These are phyloP conservation scores for Aphanocladium album DNA, from an alignment of 2,329 filamentous ascomycete species.

Conservation along the genomic window DNA sequence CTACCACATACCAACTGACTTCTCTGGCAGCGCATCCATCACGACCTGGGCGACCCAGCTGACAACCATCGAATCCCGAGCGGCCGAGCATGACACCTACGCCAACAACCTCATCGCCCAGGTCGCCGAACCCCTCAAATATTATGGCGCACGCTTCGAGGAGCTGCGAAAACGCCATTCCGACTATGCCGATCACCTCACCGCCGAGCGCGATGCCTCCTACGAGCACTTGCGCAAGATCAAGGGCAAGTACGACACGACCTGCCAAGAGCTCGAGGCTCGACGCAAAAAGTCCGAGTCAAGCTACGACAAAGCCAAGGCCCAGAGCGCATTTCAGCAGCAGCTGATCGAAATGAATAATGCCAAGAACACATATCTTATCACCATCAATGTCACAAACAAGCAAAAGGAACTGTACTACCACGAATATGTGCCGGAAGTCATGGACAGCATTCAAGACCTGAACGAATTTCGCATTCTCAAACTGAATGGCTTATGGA, in stretches of 20 bases:
- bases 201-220: conserved; percentile 79
- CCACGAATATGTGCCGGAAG: conserved; percentile 89
- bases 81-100: conserved; percentile 83
- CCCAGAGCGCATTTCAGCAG: conserved; percentile 85
- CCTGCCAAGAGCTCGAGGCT: conserved; percentile 91
- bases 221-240: conserved; percentile 84
- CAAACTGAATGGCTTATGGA: conserved; percentile 84
- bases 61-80: conserved; percentile 80
- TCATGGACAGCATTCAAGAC: conserved; percentile 90
- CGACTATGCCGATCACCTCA: conserved; percentile 83
- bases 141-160: conserved; percentile 70
- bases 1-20: background rate
- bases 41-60: conserved; percentile 97
- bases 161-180: conserved; percentile 87
- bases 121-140: conserved; percentile 82
- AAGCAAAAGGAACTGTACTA: conserved; percentile 98
- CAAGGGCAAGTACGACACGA: conserved; percentile 88
- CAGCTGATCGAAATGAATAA: conserved; percentile 96
- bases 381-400: conserved; percentile 93
- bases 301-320: conserved; percentile 90
- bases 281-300: conserved; percentile 92
- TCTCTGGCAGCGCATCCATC: conserved; percentile 66
- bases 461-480: conserved; percentile 82
- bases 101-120: conserved; percentile 71
- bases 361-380: conserved; percentile 95